Percentiles rank a stretch among this genome's conserved stretches.
phyloP scores from a whole-genome alignment of 305 asterid genomes.

The Rubia tinctorum region DNA sequence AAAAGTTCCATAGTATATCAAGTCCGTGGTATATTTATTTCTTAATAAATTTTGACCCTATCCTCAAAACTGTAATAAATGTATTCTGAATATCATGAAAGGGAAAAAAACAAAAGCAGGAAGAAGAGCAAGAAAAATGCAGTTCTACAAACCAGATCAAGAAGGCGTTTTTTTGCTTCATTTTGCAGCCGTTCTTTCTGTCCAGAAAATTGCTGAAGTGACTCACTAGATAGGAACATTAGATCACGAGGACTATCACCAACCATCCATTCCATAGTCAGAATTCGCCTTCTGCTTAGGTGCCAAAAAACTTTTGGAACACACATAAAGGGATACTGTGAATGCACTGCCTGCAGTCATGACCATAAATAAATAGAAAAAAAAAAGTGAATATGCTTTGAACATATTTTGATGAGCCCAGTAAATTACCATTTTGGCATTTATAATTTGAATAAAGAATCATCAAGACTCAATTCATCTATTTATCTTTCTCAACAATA shows the following conservation, averaged over 20 bases:
- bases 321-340: constrained; percentile 60
- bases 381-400: background rate
- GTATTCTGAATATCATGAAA: background rate
- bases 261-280: constrained; percentile 96
- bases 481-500: background rate
- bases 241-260: constrained; percentile 92
- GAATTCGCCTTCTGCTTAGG: constrained; percentile 70
- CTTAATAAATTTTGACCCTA: background rate
- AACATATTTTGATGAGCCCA: background rate
- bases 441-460: background rate
- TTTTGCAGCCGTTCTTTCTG: constrained; percentile 21
- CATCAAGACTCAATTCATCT: background rate
- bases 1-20: background rate
- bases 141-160: constrained; percentile 37
- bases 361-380: background rate
- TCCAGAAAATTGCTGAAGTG: constrained; percentile 26
- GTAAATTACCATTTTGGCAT: background rate
- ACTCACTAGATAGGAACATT: constrained; percentile 43
- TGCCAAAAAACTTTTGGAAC: constrained; percentile 66
- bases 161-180: constrained; percentile 38
- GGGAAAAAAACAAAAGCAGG: background rate
- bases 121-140: constrained; percentile 9
- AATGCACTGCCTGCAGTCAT: constrained; percentile 75
- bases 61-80: constrained; percentile 7
- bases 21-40: constrained; percentile 1